Conservation (phyloP, 768 basidiomycete genomes). For the Lactifluus piperatus region DNA sequence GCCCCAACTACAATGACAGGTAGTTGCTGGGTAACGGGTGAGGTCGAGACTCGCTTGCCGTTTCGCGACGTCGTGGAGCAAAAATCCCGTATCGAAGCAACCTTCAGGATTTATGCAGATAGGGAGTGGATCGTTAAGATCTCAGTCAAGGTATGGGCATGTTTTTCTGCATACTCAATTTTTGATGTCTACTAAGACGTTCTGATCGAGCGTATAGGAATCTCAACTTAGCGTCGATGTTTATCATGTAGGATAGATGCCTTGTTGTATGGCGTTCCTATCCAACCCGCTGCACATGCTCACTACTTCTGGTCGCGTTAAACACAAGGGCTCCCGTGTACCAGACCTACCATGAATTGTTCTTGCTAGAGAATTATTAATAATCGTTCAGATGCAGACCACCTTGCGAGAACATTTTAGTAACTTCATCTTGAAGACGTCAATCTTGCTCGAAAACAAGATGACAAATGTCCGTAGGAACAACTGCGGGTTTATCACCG, state of each 20-base stretch:
- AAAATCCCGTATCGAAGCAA: neutral
- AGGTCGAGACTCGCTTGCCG: slow-evolving; percentile 1
- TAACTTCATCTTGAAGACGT: no score
- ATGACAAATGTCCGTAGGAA: no score
- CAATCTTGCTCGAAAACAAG: no score
- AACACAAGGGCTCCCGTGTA: neutral
- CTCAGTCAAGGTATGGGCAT: neutral
- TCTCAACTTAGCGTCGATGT: neutral
- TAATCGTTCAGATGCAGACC: no score
- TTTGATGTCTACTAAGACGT: neutral
- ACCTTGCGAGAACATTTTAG: no score
- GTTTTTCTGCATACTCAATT: neutral
- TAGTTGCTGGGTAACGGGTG: neutral
- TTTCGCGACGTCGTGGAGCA: slow-evolving; percentile 6
- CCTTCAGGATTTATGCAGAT: neutral
- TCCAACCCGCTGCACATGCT: neutral
- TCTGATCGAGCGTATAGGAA: neutral
- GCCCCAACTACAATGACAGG: neutral
- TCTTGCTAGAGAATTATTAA: no score
- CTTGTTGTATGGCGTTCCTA: neutral
- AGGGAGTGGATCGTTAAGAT: slow-evolving; percentile 12
- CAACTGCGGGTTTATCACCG: no score
- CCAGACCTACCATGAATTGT: no score
- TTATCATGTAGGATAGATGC: slow-evolving; percentile 2
- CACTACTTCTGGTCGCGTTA: neutral